These are phyloP conservation scores for Lyophyllum decastes DNA, from an alignment of 768 basidiomycete species.

Conservation along the genomic window DNA sequence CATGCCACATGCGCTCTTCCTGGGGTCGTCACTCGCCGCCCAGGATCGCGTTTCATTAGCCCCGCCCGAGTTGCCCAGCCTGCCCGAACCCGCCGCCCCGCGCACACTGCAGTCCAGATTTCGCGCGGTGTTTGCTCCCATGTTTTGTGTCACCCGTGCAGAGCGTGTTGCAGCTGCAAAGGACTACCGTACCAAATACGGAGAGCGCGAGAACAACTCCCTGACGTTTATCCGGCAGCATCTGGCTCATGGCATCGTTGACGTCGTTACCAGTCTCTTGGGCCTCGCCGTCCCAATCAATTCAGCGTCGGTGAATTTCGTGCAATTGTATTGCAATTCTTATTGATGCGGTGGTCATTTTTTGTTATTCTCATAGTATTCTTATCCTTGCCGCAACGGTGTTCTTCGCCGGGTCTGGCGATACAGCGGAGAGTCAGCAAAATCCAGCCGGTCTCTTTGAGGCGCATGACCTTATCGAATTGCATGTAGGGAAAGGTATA, in stretches of 20 bases:
- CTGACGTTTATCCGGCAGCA: slow-evolving; percentile 51
- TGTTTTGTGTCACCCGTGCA: slow-evolving; percentile 32
- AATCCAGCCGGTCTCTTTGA: slow-evolving; percentile 69
- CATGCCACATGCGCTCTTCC: slow-evolving; percentile 70
- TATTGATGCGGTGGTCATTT: background rate
- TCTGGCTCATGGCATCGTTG: slow-evolving; percentile 55
- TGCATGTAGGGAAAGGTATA: slow-evolving; percentile 58
- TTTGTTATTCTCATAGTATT: slow-evolving; percentile 42
- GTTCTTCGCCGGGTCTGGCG: slow-evolving; percentile 49
- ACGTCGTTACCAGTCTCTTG: slow-evolving; percentile 60
- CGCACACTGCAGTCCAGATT: slow-evolving; percentile 11
- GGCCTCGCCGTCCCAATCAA: slow-evolving; percentile 79
- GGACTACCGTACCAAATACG: slow-evolving; percentile 38
- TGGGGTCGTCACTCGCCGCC: slow-evolving; percentile 36
- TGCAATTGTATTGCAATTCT: background rate
- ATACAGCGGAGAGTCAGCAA: slow-evolving; percentile 17
- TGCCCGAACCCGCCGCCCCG: slow-evolving; percentile 9
- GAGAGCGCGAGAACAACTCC: slow-evolving; percentile 49
- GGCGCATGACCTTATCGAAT: slow-evolving; percentile 61
- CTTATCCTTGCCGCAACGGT: slow-evolving; percentile 73
- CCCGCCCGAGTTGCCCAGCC: slow-evolving; percentile 9
- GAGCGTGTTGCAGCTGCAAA: slow-evolving; percentile 30
- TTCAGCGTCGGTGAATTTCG: slow-evolving; percentile 45
- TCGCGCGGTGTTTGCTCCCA: slow-evolving; percentile 11
- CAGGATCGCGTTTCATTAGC: slow-evolving; percentile 34